These are phyloP conservation scores for Pichia sp. DNA, from an alignment of 1,139 yeast species.

Conservation along the genomic window DNA sequence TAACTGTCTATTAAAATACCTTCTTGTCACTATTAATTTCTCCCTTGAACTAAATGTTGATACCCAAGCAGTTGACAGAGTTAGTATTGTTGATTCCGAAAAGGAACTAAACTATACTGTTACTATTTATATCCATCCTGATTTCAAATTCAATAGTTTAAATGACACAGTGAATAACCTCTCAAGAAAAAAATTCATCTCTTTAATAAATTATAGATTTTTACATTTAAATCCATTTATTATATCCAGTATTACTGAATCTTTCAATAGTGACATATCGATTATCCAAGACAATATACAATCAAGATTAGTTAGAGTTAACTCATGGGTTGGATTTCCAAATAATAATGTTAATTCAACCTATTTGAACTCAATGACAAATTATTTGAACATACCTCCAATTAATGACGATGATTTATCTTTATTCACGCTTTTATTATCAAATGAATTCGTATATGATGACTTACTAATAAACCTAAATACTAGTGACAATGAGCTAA, in stretches of 20 bases:
- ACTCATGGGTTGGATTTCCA: slow-evolving; percentile 52
- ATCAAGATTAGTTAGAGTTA: slow-evolving; percentile 40
- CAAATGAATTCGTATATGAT: slow-evolving; percentile 1
- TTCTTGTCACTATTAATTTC: neutral
- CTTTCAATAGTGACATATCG: slow-evolving; percentile 8
- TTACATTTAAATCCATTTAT: slow-evolving; percentile 22
- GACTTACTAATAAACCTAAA: neutral
- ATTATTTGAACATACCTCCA: slow-evolving; percentile 26
- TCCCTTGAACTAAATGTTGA: neutral
- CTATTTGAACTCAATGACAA: slow-evolving; percentile 22
- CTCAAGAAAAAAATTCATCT: slow-evolving; percentile 8
- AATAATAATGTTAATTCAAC: slow-evolving; percentile 30
- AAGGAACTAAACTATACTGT: slow-evolving; percentile 23
- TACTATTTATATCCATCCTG: slow-evolving; percentile 19
- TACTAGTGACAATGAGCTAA: slow-evolving; percentile 20
- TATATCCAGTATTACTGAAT: neutral
- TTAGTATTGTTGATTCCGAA: slow-evolving; percentile 13
- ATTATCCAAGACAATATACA: slow-evolving; percentile 4
- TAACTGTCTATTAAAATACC: neutral
- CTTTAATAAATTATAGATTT: slow-evolving; percentile 21
- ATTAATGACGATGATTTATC: slow-evolving; percentile 7
- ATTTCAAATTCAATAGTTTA: neutral
- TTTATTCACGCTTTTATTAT: slow-evolving; percentile 5
- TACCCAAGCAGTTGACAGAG: neutral
- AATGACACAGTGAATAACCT: slow-evolving; percentile 3